A percentile compares a stretch with the other conserved stretches of the same genome.
Conservation (phyloP, 768 basidiomycete species). For the Melanogaster broomeanus region DNA sequence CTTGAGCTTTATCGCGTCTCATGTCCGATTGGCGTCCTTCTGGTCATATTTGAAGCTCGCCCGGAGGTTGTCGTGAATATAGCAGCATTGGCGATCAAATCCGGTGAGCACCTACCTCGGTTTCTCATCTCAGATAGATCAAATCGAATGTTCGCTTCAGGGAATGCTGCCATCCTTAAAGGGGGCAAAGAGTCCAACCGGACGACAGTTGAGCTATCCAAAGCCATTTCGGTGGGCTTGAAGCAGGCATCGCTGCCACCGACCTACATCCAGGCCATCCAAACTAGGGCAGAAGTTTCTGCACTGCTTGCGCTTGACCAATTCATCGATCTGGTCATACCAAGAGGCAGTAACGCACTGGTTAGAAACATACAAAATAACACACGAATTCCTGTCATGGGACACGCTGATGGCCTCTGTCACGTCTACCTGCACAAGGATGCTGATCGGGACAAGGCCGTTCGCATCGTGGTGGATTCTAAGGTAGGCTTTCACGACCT, state of each 20-base stretch:
- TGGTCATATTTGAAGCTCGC: conserved; percentile 96
- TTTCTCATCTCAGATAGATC: not conserved
- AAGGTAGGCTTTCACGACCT: conserved; percentile 57
- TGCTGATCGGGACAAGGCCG: conserved; percentile 78
- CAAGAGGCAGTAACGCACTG: conserved; percentile 89
- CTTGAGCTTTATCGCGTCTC: conserved; percentile 92
- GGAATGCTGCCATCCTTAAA: conserved; percentile 96
- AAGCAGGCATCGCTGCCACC: conserved; percentile 69
- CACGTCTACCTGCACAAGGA: conserved; percentile 85
- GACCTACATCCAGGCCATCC: conserved; percentile 88
- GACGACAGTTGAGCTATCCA: conserved; percentile 75
- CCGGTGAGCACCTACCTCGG: conserved; percentile 54
- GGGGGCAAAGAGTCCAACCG: conserved; percentile 94
- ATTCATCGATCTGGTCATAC: conserved; percentile 97
- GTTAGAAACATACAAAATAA: conserved; percentile 86
- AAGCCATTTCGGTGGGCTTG: conserved; percentile 79
- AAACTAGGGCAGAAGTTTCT: conserved; percentile 89
- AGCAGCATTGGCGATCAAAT: conserved; percentile 93
- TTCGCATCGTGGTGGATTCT: conserved; percentile 82
- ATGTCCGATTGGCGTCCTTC: conserved; percentile 93
- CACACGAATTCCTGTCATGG: conserved; percentile 97
- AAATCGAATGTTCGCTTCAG: conserved; percentile 39
- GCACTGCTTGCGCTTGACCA: conserved; percentile 82
- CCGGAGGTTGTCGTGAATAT: conserved; percentile 99
- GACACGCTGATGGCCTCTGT: conserved; percentile 96